Evolutionary conservation across 2,329 filamentous ascomycete genomes (phyloP).

Genomic region (Colletotrichum brevisporum): DNA sequence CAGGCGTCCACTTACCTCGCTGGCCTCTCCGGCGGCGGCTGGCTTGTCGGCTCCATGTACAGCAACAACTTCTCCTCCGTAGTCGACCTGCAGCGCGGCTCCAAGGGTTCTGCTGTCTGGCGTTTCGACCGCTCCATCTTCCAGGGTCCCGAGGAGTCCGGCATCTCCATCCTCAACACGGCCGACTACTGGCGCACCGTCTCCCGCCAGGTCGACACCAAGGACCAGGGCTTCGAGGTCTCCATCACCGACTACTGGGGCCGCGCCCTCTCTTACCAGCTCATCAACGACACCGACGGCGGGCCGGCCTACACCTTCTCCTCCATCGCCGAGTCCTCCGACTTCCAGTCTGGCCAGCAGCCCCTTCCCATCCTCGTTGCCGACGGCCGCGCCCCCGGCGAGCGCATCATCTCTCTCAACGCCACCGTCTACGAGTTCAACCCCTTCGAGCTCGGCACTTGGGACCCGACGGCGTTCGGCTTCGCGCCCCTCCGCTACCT

Average conservation of each 20-base stretch:
- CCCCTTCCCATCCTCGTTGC: conserved; percentile 67
- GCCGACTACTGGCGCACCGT: conserved; percentile 54
- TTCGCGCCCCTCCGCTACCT: conserved; percentile 74
- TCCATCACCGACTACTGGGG: conserved; percentile 93
- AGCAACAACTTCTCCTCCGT: conserved; percentile 88
- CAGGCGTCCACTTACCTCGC: conserved; percentile 86
- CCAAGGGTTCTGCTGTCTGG: conserved; percentile 53
- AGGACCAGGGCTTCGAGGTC: conserved; percentile 62
- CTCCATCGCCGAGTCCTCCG: conserved; percentile 64
- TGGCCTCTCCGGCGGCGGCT: conserved; percentile 85
- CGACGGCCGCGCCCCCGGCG: conserved; percentile 61
- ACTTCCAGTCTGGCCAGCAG: conserved; percentile 57
- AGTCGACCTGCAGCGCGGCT: conserved; percentile 64
- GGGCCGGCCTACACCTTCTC: conserved; percentile 86
- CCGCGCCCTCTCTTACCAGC: conserved; percentile 86
- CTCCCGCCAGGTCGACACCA: conserved; percentile 52
- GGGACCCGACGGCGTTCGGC: conserved; percentile 70
- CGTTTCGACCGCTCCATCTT: conserved; percentile 59
- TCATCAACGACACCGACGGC: conserved; percentile 82
- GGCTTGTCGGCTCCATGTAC: conserved; percentile 87
- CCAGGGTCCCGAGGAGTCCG: conserved; percentile 54
- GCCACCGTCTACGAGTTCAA: conserved; percentile 76
- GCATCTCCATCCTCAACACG: conserved; percentile 48
- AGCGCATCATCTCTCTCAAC: conserved; percentile 63
- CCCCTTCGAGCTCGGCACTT: conserved; percentile 77